Evolutionary conservation across 192 early-diverging fungal species (phyloP), one percentile per base, ranked within the genome.

Genomic region (Coemansia sp.): DNA sequence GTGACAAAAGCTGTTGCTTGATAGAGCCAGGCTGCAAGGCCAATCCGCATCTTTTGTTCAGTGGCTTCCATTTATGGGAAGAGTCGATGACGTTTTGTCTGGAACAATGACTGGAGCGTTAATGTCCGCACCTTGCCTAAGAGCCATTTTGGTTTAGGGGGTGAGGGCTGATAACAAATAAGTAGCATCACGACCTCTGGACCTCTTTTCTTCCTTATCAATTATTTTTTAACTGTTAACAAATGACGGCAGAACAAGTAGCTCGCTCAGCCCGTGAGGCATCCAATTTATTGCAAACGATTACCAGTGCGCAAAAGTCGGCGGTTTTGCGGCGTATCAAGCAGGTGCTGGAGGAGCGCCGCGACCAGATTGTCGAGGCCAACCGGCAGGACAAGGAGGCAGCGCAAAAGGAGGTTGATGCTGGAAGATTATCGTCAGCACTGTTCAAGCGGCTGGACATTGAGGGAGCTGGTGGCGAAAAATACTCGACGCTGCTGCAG

Each of bases 371-470:
- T 46, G 81, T 91, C 35, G 78, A 73, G 21, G 91, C 90, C 57
- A 95, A 97, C 70, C 77, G 80, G 50, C 55, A 61, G 30, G 94
- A 97, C 78, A 83, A 67, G 55, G 67, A 88, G 80, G 74, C 76
- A 23, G 90, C 90, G 30, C 68, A 84, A 40, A 72, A 66, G 18
- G 80, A 88, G 18, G 91, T 93, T 0, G 82, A 84, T 6, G 74
- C 77, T 6, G 94, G 92, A 7, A 82, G 80, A 11, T 80, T 96
- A 4, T 89, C 89, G 1, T 35, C 61, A 0, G 85, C 93, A 3
- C 80, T 96, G 19, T 91, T 87, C 75, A 93, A 91, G 61, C 87
- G 95, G 5, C 82, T 98, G 6, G 95, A 95, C 68, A 82, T 99
- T 19, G 80, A 81, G 40, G 85, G 84, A 7, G 60, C 57, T 8